Percentiles rank a stretch among this genome's conserved stretches.
These are phyloP conservation scores for Penicillium palitans DNA, from an alignment of 2,329 filamentous ascomycete genomes.

Conservation along the genomic window DNA sequence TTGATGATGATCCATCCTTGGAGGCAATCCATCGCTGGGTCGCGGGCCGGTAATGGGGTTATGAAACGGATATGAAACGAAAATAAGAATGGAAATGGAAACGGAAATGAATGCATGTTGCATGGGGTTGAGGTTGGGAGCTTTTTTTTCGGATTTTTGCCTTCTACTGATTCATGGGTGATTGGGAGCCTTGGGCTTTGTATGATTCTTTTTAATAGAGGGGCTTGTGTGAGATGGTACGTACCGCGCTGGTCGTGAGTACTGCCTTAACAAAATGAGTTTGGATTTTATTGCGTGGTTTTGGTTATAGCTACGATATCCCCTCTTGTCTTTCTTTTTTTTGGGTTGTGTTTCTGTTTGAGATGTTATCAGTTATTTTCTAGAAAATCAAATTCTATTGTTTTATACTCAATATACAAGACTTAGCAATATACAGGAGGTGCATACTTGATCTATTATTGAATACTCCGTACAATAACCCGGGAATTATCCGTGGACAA, in stretches of 20 bases:
- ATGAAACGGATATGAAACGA: background rate
- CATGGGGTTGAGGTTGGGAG: background rate
- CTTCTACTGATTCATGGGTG: background rate
- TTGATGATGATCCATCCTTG: slow-evolving; percentile 60
- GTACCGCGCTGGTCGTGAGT: slow-evolving; percentile 21
- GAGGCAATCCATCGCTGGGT: slow-evolving; percentile 52
- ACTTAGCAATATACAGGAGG: background rate
- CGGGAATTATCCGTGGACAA: no score
- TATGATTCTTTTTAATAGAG: slow-evolving; percentile 9
- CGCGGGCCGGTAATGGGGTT: slow-evolving; percentile 32
- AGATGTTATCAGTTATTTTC: background rate
- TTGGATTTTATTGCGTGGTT: slow-evolving; percentile 13
- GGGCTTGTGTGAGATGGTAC: slow-evolving; percentile 7
- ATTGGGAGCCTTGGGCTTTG: slow-evolving; percentile 1
- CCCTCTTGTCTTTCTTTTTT: slow-evolving; percentile 12
- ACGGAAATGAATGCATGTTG: slow-evolving; percentile 9
- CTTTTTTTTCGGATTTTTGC: slow-evolving; percentile 3
- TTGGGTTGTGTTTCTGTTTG: background rate
- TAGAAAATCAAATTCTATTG: background rate
- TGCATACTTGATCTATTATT: background rate
- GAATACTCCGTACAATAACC: no score
- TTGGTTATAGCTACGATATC: slow-evolving; percentile 26
- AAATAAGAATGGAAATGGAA: background rate
- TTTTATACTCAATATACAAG: background rate
- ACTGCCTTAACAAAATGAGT: slow-evolving; percentile 1